Base-by-base conservation (phyloP, 1,284 basidiomycete genomes). In the Limonomyces culmigenus region DNA sequence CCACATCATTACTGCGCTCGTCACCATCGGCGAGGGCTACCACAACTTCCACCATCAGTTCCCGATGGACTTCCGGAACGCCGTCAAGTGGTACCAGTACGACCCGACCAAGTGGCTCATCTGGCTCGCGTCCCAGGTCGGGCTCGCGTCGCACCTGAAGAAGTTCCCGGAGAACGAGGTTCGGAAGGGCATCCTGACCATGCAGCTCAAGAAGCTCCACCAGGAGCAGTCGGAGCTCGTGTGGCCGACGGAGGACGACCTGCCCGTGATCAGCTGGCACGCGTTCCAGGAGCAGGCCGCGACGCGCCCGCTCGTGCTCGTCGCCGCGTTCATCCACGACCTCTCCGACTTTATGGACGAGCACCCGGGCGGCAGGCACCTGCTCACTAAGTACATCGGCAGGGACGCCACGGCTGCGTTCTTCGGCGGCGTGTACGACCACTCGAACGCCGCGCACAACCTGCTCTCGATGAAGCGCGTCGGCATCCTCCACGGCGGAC, bases 21-120 rank as follows among this genome's bases (percentile, higher is more conserved):
- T 83, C 19, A 84, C 79, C 0, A 68, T 70, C 32, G 79, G 80
- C 18, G 81, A 86, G 58, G 79, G 79, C 13, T 80, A 78, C 47
- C 79, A 85, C 49, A 84, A 83, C 50, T 81, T 70, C 52, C 54
- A 86, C 68, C 80, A 86, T 49, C 65, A 79, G 1, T 86, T 86
- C 50, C 81, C 83, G 4, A 70, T 75, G 42, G 80, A 81, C 49
- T 80, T 70, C 49, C 64, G 75, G 31, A 74, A 73, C 19, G 76
- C 74, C 0, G 74, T 76, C 3, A 62, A 63, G 13, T 34, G 39
- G 3, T 50, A 62, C 23, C 76, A 79, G 44, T 86, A 79, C 79
- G 81, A 86, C 53, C 80, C 83, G 0, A 77, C 77, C 2, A 85
- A 84, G 53, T 84, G 80, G 80, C 65, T 75, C 29, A 85, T 85